Conservation (phyloP, 164 flowering plant species). For the grape (Vitis vinifera) region ASM3070453v1 NC_081813.1:3540501-3541000, state of each 20-base stretch:
- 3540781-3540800: slow-evolving; percentile 4
- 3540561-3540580: neutral
- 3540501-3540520: neutral
- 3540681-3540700: slow-evolving; percentile 12
- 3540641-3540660: neutral
- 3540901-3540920: slow-evolving; percentile 14
- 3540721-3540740: slow-evolving; percentile 11
- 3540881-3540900: too few species aligned
- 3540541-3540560: neutral
- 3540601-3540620: neutral
- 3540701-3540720: slow-evolving; percentile 21
- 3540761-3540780: neutral
- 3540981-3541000: too few species aligned
- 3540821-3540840: neutral
- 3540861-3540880: too few species aligned
- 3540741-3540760: slow-evolving; percentile 1
- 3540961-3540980: too few species aligned
- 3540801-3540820: neutral
- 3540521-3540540: neutral
- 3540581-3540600: neutral
- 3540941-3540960: too few species aligned
- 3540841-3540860: neutral
- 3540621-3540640: neutral
- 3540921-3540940: neutral
- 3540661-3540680: neutral